Percentiles rank a stretch among this genome's conserved stretches.
phyloP scores from a whole-genome alignment of 2,329 filamentous ascomycete genomes.

The Epichloe amarillans region DNA sequence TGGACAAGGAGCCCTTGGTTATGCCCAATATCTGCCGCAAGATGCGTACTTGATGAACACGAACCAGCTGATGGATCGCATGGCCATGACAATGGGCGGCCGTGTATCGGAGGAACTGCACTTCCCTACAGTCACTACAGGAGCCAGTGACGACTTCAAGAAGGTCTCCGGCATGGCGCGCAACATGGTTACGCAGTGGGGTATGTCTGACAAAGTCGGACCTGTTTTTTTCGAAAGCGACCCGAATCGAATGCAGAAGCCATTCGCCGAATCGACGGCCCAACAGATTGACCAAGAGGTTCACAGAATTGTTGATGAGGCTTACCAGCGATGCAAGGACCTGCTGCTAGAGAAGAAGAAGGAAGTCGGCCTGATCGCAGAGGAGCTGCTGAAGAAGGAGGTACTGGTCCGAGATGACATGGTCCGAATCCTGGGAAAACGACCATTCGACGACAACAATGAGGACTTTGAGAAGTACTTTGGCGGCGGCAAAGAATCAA shows the following conservation, averaged over 20 bases:
- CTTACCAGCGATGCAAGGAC: slow-evolving; percentile 79
- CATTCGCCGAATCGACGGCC: slow-evolving; percentile 88
- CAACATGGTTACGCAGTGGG: slow-evolving; percentile 98
- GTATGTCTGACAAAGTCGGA: slow-evolving; percentile 91
- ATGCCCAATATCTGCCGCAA: slow-evolving; percentile 90
- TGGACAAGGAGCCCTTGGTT: slow-evolving; percentile 83
- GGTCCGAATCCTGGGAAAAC: slow-evolving; percentile 70
- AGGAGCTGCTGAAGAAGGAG: slow-evolving; percentile 87
- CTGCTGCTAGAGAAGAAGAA: slow-evolving; percentile 75
- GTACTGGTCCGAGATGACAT: slow-evolving; percentile 85
- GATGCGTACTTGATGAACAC: slow-evolving; percentile 95
- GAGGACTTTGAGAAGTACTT: slow-evolving; percentile 98
- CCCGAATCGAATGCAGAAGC: slow-evolving; percentile 75
- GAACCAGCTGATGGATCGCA: slow-evolving; percentile 94
- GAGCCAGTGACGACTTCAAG: slow-evolving; percentile 93
- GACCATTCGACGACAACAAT: slow-evolving; percentile 69
- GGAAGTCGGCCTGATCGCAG: slow-evolving; percentile 79
- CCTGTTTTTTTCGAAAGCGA: slow-evolving; percentile 83
- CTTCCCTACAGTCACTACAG: slow-evolving; percentile 91
- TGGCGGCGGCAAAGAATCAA: slow-evolving; percentile 42
- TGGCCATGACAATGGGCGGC: slow-evolving; percentile 97
- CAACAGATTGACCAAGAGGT: slow-evolving; percentile 88
- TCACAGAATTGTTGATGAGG: slow-evolving; percentile 78
- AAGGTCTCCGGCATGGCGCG: slow-evolving; percentile 95
- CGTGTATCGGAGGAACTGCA: slow-evolving; percentile 93